These are phyloP conservation scores for Naumovozyma castellii DNA, from an alignment of 805 yeast species.

Conservation along the genomic window DNA sequence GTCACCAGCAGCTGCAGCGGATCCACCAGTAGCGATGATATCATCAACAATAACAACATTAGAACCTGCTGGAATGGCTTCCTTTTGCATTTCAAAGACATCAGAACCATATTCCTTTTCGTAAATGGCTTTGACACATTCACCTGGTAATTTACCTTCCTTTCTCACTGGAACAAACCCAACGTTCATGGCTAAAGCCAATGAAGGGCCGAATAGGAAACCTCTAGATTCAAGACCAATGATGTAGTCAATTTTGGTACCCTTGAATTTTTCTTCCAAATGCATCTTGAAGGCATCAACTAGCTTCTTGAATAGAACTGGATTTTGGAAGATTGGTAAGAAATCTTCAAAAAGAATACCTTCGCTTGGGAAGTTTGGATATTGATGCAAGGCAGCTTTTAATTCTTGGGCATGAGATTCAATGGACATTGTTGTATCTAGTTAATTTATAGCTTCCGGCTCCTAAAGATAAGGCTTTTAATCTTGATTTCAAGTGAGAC, in stretches of 20 bases:
- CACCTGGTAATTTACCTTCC: slow-evolving; percentile 91
- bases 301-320: slow-evolving; percentile 70
- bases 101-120: slow-evolving; percentile 91
- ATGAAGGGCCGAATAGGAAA: slow-evolving; percentile 89
- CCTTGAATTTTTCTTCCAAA: slow-evolving; percentile 45
- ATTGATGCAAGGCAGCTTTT: slow-evolving; percentile 54
- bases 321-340: slow-evolving; percentile 82
- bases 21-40: slow-evolving; percentile 96
- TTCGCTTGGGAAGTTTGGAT: slow-evolving; percentile 88
- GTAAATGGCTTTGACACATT: slow-evolving; percentile 59
- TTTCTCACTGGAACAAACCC: slow-evolving; percentile 95
- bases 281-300: slow-evolving; percentile 73
- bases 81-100: slow-evolving; percentile 78
- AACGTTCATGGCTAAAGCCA: slow-evolving; percentile 80
- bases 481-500: too few species aligned
- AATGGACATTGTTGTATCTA: slow-evolving; percentile 17
- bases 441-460: background rate
- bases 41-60: slow-evolving; percentile 87
- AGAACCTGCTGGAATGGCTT: slow-evolving; percentile 68
- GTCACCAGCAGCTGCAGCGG: slow-evolving; percentile 89
- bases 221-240: slow-evolving; percentile 97
- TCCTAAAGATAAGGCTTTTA: background rate
- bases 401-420: slow-evolving; percentile 36
- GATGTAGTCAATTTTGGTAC: slow-evolving; percentile 68
- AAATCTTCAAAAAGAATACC: slow-evolving; percentile 95